Evolutionary conservation across 805 yeast genomes (phyloP).

Genomic region (Brettanomyces nanus): DNA sequence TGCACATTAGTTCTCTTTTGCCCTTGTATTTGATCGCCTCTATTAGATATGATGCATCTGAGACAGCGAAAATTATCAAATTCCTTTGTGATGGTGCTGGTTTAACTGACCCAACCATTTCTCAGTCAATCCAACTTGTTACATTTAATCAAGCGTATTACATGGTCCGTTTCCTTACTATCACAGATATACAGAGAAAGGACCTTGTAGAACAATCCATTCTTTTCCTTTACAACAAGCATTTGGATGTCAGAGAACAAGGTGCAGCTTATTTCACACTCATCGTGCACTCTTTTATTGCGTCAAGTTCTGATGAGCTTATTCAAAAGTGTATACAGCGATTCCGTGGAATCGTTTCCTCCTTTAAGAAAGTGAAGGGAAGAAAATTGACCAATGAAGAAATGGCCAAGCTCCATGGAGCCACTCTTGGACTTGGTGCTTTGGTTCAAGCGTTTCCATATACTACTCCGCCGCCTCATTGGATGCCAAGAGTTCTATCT

Average conservation of each 20-base stretch:
- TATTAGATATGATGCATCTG: constrained; percentile 34
- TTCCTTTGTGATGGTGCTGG: constrained; percentile 35
- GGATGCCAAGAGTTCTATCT: constrained; percentile 75
- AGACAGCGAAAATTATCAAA: constrained; percentile 34
- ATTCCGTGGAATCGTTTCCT: constrained; percentile 36
- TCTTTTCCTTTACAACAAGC: constrained; percentile 48
- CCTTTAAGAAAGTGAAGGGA: constrained; percentile 19
- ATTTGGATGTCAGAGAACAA: constrained; percentile 66
- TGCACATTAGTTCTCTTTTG: constrained; percentile 46
- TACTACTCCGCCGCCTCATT: constrained; percentile 79
- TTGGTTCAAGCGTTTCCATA: constrained; percentile 86
- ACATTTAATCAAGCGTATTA: constrained; percentile 64
- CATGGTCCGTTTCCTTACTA: constrained; percentile 54
- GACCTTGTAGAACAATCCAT: constrained; percentile 44
- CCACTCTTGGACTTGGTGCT: constrained; percentile 83
- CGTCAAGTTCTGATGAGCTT: constrained; percentile 33
- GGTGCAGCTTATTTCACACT: constrained; percentile 75
- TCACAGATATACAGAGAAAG: constrained; percentile 39
- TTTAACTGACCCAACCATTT: constrained; percentile 34
- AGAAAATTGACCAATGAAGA: constrained; percentile 34
- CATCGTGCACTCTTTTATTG: constrained; percentile 58
- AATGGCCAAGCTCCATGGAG: constrained; percentile 60
- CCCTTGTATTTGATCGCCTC: constrained; percentile 39
- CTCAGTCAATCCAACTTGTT: constrained; percentile 60
- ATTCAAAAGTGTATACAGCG: constrained; percentile 34